Evolutionary conservation across 495 filamentous ascomycete species (phyloP), one percentile per base, ranked within the genome.

Genomic region (Aspergillus mulundensis): DNA sequence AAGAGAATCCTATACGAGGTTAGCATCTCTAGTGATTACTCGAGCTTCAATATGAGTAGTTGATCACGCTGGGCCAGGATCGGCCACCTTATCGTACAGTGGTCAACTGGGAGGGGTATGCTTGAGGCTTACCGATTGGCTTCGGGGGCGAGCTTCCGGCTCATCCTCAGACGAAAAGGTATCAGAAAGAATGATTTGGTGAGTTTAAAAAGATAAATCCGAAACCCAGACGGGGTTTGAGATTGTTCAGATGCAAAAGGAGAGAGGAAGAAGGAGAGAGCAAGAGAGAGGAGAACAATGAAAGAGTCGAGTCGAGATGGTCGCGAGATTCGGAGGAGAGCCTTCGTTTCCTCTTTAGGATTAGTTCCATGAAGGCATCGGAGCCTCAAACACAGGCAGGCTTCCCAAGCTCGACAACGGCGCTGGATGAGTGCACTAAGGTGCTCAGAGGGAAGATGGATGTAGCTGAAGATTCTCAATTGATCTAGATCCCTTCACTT

Each of bases 61-160:
- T 6, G 20, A 70, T 55, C 48, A 30, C 67, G 70, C 47, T 72
- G 61, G 40, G 20, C 40, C 25, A 36, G 42, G 46, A 2, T 14
- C 50, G n/a, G 6, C 18, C 16, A n/a, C 25, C 54, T 54, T 40
- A 53, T 47, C 52, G 58, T 46, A 48, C 23, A 46, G 63, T 54
- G 36, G 46, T 38, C 15, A 38, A 23, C 32, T 21, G 30, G 55
- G 70, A 76, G 72, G 73, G 71, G 72, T 61, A 68, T 52, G 54
- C 43, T 56, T 28, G 18, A 56, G 54, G 83, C 87, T 67, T 79
- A 91, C 87, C 89, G 85, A 81, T 95, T 95, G 77, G 93, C 91
- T 87, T 96, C 90, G 71, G 91, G 89, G 77, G 91, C 90, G 78
- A 95, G 86, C 81, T 96, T 95, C 61, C 75, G 74, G 73, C 74